Evolutionary conservation across 768 basidiomycete species (phyloP).

Genomic region (Psilocybe azurescens): DNA sequence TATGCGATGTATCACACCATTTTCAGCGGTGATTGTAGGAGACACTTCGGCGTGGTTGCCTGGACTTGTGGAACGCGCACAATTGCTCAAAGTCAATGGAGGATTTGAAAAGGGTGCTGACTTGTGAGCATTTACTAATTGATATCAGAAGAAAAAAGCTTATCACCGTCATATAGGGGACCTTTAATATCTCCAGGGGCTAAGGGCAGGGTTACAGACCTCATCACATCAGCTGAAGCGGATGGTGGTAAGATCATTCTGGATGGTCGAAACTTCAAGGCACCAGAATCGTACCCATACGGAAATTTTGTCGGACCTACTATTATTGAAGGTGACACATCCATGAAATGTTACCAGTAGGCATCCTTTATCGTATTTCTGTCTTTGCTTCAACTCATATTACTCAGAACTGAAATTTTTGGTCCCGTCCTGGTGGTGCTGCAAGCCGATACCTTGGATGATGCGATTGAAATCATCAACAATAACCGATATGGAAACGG

Average conservation of each 20-base stretch:
- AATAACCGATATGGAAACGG: slow-evolving; percentile 92
- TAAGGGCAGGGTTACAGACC: slow-evolving; percentile 72
- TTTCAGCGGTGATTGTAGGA: slow-evolving; percentile 80
- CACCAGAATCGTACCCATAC: slow-evolving; percentile 70
- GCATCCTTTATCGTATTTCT: slow-evolving; percentile 21
- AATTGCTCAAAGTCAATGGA: slow-evolving; percentile 81
- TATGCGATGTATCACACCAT: background rate
- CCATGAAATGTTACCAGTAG: slow-evolving; percentile 89
- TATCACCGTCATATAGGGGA: slow-evolving; percentile 47
- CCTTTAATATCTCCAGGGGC: slow-evolving; percentile 85
- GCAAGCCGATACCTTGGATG: slow-evolving; percentile 83
- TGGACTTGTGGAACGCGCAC: slow-evolving; percentile 82
- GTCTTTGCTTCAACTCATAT: slow-evolving; percentile 1
- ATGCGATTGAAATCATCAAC: slow-evolving; percentile 91
- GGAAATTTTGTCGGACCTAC: slow-evolving; percentile 98
- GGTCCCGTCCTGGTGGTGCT: slow-evolving; percentile 87
- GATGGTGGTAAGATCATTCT: slow-evolving; percentile 89
- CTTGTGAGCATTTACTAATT: slow-evolving; percentile 49
- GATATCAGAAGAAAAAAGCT: background rate
- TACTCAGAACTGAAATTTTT: slow-evolving; percentile 87
- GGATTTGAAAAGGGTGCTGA: slow-evolving; percentile 91
- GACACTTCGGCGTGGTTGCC: slow-evolving; percentile 81
- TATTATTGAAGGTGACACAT: slow-evolving; percentile 80
- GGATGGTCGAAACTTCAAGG: slow-evolving; percentile 77
- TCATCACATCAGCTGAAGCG: slow-evolving; percentile 75